Percentiles rank a stretch among this genome's conserved stretches.
Conservation (phyloP, 1,284 basidiomycete species). For the Apiotrichum sp. region DNA sequence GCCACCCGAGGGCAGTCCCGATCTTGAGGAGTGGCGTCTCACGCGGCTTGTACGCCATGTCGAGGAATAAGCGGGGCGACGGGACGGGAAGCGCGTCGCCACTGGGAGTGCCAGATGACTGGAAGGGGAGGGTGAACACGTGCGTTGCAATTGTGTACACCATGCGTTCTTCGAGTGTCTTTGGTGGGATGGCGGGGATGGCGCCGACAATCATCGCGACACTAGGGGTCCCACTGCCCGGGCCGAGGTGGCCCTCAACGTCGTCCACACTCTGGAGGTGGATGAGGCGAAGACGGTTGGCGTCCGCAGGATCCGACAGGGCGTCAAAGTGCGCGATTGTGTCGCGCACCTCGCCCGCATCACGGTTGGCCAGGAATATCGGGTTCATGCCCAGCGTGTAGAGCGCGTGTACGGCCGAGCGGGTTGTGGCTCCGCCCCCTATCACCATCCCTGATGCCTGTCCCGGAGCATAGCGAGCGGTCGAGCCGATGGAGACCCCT, state of each 20-base stretch:
- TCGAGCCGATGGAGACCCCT: too few species aligned
- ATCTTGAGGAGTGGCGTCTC: constrained; percentile 30
- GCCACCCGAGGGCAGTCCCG: constrained; percentile 16
- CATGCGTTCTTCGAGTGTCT: constrained; percentile 5
- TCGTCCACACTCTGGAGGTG: not conserved
- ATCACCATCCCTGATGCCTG: too few species aligned
- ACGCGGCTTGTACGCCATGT: too few species aligned
- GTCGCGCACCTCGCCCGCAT: constrained; percentile 6
- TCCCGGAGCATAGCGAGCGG: too few species aligned
- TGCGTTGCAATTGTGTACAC: constrained; percentile 16
- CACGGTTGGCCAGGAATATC: constrained; percentile 56
- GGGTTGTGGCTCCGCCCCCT: too few species aligned
- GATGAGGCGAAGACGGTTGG: constrained; percentile 5
- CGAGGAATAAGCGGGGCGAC: too few species aligned
- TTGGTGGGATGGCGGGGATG: constrained; percentile 15
- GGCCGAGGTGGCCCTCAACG: not conserved
- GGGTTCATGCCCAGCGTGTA: constrained; percentile 45
- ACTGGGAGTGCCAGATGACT: too few species aligned
- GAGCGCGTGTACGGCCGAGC: too few species aligned
- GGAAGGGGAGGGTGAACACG: not conserved
- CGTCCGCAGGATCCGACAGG: not conserved
- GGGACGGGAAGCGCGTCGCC: too few species aligned
- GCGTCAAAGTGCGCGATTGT: constrained; percentile 2
- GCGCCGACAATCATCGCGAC: constrained; percentile 17
- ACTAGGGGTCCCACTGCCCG: not conserved